Evolutionary conservation across 768 basidiomycete species (phyloP).

Genomic region (Rhodosporidiobolus odoratus): DNA sequence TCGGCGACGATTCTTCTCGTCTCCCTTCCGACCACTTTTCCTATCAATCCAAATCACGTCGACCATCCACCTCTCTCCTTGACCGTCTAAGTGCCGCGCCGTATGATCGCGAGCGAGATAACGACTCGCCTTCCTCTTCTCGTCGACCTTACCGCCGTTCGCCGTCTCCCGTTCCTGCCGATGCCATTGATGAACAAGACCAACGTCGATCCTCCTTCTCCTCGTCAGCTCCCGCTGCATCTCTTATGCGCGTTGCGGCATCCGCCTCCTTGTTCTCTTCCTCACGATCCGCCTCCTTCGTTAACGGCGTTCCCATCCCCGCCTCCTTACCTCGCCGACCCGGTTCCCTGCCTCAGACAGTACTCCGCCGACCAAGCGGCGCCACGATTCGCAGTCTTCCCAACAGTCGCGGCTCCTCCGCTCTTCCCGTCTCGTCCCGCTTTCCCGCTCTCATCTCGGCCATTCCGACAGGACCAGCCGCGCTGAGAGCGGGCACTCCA

Average conservation of each 20-base stretch:
- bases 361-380: too few species aligned
- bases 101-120: neutral
- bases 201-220: neutral
- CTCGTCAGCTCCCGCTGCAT: neutral
- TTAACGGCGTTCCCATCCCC: conserved; percentile 8
- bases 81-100: neutral
- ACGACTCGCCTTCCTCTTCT: neutral
- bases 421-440: too few species aligned
- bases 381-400: too few species aligned
- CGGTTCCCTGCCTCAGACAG: too few species aligned
- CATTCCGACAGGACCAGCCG: too few species aligned
- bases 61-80: neutral
- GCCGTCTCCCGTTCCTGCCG: too few species aligned
- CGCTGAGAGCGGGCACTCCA: neutral
- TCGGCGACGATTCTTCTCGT: neutral
- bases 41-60: neutral
- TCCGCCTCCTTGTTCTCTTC: neutral
- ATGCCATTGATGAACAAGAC: neutral
- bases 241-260: neutral
- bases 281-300: neutral
- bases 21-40: neutral
- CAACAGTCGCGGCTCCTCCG: too few species aligned
- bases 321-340: neutral
- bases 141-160: too few species aligned
- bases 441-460: too few species aligned